Conservation (phyloP, 2,329 filamentous ascomycete genomes). For the Gaeumannomyces sp. region DNA sequence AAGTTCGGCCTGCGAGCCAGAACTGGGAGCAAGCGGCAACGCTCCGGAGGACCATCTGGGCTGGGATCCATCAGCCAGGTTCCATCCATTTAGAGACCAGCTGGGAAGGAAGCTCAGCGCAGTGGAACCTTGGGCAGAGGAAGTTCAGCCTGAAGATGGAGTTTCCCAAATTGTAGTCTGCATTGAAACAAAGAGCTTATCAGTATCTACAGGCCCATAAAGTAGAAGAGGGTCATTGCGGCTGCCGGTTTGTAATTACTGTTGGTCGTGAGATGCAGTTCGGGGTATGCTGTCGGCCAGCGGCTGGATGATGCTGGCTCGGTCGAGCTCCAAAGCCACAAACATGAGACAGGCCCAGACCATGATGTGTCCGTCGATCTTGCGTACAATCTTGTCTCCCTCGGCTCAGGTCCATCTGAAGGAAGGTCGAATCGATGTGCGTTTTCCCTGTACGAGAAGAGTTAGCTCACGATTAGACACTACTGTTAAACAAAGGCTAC, state of each 20-base stretch:
- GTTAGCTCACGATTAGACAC: constrained; percentile 11
- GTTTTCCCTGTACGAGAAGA: constrained; percentile 27
- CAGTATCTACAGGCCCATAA: neutral
- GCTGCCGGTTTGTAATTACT: constrained; percentile 22
- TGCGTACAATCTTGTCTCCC: constrained; percentile 33
- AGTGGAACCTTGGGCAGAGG: constrained; percentile 40
- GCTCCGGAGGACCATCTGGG: constrained; percentile 52
- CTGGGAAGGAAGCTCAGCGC: constrained; percentile 54
- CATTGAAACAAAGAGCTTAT: neutral
- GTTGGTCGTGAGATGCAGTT: constrained; percentile 37
- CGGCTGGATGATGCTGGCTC: constrained; percentile 40
- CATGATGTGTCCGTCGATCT: constrained; percentile 38
- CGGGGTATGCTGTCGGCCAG: constrained; percentile 39
- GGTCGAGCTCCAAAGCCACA: constrained; percentile 43
- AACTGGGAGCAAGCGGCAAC: constrained; percentile 44
- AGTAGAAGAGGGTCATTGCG: neutral
- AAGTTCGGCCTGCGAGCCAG: constrained; percentile 30
- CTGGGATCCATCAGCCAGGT: constrained; percentile 54
- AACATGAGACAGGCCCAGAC: constrained; percentile 43
- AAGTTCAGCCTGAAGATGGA: constrained; percentile 44
- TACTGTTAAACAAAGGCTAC: neutral
- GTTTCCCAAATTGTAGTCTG: constrained; percentile 42
- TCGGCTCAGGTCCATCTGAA: constrained; percentile 36
- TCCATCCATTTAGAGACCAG: constrained; percentile 52
- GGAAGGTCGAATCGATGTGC: constrained; percentile 41